Conservation (phyloP, 2,329 filamentous ascomycete species). For the Raffaelea albimanens region DNA sequence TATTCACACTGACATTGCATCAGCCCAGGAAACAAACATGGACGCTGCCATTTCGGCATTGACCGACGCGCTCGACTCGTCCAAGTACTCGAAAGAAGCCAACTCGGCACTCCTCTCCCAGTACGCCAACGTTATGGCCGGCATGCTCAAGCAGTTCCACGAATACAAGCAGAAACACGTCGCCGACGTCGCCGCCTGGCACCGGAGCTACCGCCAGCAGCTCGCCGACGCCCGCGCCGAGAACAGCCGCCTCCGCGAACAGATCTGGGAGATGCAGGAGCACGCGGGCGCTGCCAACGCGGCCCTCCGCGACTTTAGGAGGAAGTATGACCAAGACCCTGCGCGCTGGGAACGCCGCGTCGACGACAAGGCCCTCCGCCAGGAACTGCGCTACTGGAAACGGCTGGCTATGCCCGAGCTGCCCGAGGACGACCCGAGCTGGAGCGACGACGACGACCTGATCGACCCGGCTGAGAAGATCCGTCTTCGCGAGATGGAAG, state of each 20-base stretch:
- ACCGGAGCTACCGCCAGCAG: conserved; percentile 56
- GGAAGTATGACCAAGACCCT: conserved; percentile 46
- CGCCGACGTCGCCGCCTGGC: conserved; percentile 52
- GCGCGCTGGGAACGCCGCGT: conserved; percentile 43
- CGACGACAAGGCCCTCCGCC: conserved; percentile 40
- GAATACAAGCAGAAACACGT: conserved; percentile 56
- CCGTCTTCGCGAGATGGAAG: conserved; percentile 39
- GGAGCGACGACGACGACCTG: conserved; percentile 57
- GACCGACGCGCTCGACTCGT: conserved; percentile 52
- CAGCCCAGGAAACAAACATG: conserved; percentile 40
- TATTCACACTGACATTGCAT: too few species aligned
- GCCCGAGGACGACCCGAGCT: conserved; percentile 50
- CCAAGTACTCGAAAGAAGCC: conserved; percentile 49
- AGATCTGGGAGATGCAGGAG: conserved; percentile 58
- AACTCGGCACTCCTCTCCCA: conserved; percentile 49
- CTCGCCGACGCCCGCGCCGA: conserved; percentile 56
- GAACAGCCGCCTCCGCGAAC: conserved; percentile 52
- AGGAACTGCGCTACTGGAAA: conserved; percentile 58
- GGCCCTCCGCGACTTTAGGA: conserved; percentile 45
- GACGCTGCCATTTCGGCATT: conserved; percentile 53
- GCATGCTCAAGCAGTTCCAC: conserved; percentile 55
- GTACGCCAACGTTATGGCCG: conserved; percentile 46
- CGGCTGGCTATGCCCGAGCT: conserved; percentile 53
- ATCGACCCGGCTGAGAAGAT: conserved; percentile 52
- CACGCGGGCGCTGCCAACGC: conserved; percentile 51